A percentile compares a stretch with the other conserved stretches of the same genome.
Conservation (phyloP, 257 asterid genomes). For the Ilex asprella region DNA sequence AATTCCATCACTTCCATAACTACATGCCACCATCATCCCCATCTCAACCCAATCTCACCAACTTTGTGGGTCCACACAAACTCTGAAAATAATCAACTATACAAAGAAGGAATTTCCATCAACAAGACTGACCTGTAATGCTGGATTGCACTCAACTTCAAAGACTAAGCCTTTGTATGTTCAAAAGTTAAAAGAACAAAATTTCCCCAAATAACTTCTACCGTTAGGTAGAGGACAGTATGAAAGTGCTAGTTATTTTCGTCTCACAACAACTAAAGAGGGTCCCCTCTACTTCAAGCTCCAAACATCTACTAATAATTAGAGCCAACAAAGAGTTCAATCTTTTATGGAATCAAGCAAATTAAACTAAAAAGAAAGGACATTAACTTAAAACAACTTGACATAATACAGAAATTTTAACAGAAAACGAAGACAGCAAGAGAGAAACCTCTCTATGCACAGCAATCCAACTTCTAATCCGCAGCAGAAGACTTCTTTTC, state of each 20-base stretch:
- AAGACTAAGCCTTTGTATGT: background rate
- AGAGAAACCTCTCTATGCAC: slow-evolving; percentile 18
- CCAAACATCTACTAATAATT: slow-evolving; percentile 14
- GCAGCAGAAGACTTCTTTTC: slow-evolving; percentile 17
- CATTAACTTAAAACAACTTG: slow-evolving; percentile 19
- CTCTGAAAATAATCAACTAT: background rate
- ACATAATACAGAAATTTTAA: slow-evolving; percentile 16
- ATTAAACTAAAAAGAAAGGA: slow-evolving; percentile 9
- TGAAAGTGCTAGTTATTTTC: slow-evolving; percentile 3
- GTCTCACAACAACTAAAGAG: no score
- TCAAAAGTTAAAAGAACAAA: background rate
- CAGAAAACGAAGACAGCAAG: slow-evolving; percentile 11
- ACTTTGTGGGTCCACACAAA: background rate
- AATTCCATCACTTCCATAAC: slow-evolving; percentile 3
- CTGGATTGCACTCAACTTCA: background rate
- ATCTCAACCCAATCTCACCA: background rate
- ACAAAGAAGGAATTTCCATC: background rate
- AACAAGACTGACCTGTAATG: background rate
- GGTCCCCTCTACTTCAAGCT: slow-evolving; percentile 1
- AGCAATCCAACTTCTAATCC: slow-evolving; percentile 9
- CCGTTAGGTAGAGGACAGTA: slow-evolving; percentile 4
- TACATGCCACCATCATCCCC: slow-evolving; percentile 1
- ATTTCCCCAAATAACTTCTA: background rate
- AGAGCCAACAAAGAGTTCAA: background rate
- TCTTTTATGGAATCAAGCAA: slow-evolving; percentile 5